Conservation (phyloP, 352 stramenopile genomes). For the Bremia lactucae region DNA sequence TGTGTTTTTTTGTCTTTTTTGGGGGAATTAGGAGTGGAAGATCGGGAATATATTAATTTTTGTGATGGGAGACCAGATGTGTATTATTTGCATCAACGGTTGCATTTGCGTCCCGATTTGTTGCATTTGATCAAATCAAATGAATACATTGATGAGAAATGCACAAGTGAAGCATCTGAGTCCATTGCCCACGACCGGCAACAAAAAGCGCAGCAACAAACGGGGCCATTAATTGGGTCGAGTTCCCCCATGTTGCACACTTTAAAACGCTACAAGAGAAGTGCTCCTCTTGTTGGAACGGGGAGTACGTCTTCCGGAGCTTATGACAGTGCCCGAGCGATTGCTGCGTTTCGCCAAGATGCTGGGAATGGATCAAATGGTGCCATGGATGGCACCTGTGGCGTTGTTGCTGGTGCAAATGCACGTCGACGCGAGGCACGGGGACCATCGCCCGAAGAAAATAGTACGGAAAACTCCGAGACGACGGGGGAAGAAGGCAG, state of each 20-base stretch:
- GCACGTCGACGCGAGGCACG: conserved; percentile 16
- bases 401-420: conserved; percentile 5
- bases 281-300: conserved; percentile 15
- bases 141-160: conserved; percentile 74
- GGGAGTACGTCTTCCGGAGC: conserved; percentile 8
- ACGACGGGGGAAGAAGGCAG: conserved; percentile 62
- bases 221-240: conserved; percentile 18
- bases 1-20: conserved; percentile 8
- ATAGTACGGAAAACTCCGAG: conserved; percentile 69
- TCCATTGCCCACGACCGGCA: conserved; percentile 29
- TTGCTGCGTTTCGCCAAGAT: conserved; percentile 16
- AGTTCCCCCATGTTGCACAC: conserved; percentile 22
- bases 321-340: conserved; percentile 19
- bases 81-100: conserved; percentile 69
- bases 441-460: conserved; percentile 30
- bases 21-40: conserved; percentile 53
- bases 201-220: conserved; percentile 19
- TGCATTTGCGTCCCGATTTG: conserved; percentile 61
- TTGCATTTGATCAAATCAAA: conserved; percentile 77
- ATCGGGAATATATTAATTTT: conserved; percentile 74
- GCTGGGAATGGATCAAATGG: conserved; percentile 8
- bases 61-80: conserved; percentile 63
- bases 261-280: conserved; percentile 64
- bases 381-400: conserved; percentile 3
- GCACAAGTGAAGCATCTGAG: conserved; percentile 45